Evolutionary conservation across 1,284 basidiomycete species (phyloP).

Genomic region (Peniophora sp.): DNA sequence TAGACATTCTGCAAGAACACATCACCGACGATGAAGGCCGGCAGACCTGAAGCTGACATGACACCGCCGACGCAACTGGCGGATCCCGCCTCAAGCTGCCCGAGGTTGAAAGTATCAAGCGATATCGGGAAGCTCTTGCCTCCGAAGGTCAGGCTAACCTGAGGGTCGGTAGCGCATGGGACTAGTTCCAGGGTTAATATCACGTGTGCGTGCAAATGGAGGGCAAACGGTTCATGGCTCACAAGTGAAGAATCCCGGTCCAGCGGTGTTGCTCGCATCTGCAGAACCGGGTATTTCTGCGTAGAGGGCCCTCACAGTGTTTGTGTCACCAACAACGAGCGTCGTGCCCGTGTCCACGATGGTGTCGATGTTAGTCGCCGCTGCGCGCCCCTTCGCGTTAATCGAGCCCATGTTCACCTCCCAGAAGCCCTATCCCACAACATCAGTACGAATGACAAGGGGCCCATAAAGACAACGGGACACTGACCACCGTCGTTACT

Average conservation of each 20-base stretch:
- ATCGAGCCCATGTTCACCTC: conserved; percentile 15
- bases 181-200: conserved; percentile 3
- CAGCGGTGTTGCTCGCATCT: conserved; percentile 5
- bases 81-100: not conserved
- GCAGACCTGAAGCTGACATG: conserved; percentile 1
- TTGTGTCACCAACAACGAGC: conserved; percentile 36
- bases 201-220: too few relatives aligned
- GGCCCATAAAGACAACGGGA: not conserved
- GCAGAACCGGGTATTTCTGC: conserved; percentile 25
- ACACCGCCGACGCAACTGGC: not conserved
- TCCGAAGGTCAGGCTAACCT: conserved; percentile 15
- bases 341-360: conserved; percentile 37
- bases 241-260: conserved; percentile 13
- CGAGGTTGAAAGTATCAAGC: not conserved
- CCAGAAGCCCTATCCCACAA: conserved; percentile 19
- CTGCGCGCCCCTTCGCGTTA: conserved; percentile 9
- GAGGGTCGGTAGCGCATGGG: conserved; percentile 16
- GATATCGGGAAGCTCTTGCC: conserved; percentile 6
- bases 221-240: not conserved
- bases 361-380: conserved; percentile 10
- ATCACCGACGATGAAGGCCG: conserved; percentile 13
- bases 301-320: conserved; percentile 33
- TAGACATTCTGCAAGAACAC: conserved; percentile 16
- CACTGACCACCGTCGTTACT: conserved; percentile 8
- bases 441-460: not conserved